A percentile compares a stretch with the other conserved stretches of the same genome.
Conservation (phyloP, 305 asterid species). For the Rubia peregrina region DNA sequence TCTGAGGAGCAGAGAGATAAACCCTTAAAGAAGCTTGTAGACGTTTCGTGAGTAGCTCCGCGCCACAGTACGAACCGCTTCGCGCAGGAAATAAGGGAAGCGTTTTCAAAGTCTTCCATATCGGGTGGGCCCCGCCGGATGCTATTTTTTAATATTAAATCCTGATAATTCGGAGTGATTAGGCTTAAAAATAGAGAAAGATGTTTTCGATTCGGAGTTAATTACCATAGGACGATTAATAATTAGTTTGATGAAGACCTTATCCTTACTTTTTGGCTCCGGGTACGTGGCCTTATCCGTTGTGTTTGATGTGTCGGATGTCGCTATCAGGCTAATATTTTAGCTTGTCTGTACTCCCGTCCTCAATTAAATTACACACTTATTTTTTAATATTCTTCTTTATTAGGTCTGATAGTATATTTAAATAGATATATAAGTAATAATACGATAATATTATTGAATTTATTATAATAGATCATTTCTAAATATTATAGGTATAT, state of each 20-base stretch:
- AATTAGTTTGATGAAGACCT: conserved; percentile 9
- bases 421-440: too few species aligned
- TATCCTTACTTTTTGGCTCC: neutral
- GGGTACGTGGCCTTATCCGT: conserved; percentile 8
- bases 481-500: too few species aligned
- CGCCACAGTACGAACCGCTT: neutral
- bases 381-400: too few species aligned
- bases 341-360: neutral
- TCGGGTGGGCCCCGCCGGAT: neutral
- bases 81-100: neutral
- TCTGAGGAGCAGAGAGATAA: neutral
- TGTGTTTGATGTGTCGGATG: neutral
- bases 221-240: neutral
- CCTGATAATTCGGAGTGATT: neutral
- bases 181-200: neutral
- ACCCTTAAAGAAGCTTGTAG: conserved; percentile 8
- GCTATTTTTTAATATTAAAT: neutral
- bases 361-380: too few species aligned
- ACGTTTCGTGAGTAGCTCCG: conserved; percentile 3
- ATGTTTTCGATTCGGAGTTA: neutral
- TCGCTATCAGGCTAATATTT: neutral
- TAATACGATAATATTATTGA: too few species aligned
- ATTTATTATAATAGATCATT: too few species aligned
- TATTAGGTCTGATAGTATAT: too few species aligned
- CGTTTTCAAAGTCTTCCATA: neutral